Evolutionary conservation across 768 basidiomycete genomes (phyloP).

Genomic region (Saitozyma podzolica): DNA sequence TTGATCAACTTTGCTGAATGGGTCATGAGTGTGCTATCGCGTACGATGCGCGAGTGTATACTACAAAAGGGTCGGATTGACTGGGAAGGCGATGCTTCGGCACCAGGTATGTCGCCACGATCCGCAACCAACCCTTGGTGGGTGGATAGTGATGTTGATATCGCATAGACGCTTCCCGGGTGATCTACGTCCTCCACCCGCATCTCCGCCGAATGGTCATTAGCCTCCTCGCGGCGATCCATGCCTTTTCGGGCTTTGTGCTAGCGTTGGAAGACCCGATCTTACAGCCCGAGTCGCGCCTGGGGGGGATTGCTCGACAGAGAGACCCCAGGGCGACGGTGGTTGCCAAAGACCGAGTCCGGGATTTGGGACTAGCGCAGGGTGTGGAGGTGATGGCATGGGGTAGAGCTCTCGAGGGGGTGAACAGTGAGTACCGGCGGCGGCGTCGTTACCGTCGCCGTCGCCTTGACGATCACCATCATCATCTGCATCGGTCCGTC

Average conservation of each 20-base stretch:
- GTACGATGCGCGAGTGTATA: slow-evolving; percentile 16
- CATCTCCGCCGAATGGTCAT: slow-evolving; percentile 3
- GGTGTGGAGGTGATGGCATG: slow-evolving; percentile 34
- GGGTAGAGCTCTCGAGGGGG: slow-evolving; percentile 25
- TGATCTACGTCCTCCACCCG: slow-evolving; percentile 12
- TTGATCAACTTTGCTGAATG: slow-evolving; percentile 30
- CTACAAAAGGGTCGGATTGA: slow-evolving; percentile 7
- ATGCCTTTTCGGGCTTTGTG: slow-evolving; percentile 21
- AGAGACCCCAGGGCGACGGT: slow-evolving; percentile 33
- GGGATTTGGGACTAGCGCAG: slow-evolving; percentile 13
- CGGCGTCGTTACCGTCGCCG: too few relatives aligned
- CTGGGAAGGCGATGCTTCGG: slow-evolving; percentile 4
- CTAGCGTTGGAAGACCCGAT: slow-evolving; percentile 28
- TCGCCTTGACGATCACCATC: too few relatives aligned
- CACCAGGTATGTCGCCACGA: not conserved
- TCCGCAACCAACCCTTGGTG: not conserved
- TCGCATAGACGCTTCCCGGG: not conserved
- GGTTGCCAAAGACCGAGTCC: slow-evolving; percentile 24
- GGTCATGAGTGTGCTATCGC: slow-evolving; percentile 10
- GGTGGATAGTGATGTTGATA: not conserved
- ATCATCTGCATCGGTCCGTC: not conserved
- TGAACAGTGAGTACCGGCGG: slow-evolving; percentile 2
- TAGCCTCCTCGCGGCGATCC: slow-evolving; percentile 20
- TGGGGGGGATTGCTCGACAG: not conserved
- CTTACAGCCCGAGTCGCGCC: slow-evolving; percentile 19